Conservation (phyloP, 2,329 filamentous ascomycete species). For the Xylariales sp. region DNA sequence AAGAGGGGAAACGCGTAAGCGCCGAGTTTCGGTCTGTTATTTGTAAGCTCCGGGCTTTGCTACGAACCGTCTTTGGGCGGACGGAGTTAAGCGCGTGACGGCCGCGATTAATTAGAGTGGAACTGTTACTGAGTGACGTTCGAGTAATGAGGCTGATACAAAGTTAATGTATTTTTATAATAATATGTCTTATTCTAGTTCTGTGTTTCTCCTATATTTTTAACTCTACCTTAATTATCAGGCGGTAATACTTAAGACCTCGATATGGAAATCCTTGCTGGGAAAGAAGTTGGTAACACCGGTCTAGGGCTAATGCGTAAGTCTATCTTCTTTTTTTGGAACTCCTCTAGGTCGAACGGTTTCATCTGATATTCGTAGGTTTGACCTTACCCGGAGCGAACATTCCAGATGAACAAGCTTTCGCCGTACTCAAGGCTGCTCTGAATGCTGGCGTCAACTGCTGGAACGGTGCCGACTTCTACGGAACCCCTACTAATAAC, state of each 20-base stretch:
- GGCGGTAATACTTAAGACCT: not conserved
- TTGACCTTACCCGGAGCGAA: constrained; percentile 9
- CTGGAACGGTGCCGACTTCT: constrained; percentile 35
- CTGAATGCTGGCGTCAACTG: constrained; percentile 23
- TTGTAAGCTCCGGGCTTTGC: too few species aligned
- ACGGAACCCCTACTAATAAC: constrained; percentile 60
- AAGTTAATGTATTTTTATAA: too few species aligned
- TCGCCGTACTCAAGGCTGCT: constrained; percentile 27
- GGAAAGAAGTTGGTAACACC: constrained; percentile 15
- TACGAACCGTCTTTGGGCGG: too few species aligned
- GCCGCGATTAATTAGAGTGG: too few species aligned
- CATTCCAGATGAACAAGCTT: constrained; percentile 17
- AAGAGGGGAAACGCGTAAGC: too few species aligned
- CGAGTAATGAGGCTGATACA: too few species aligned
- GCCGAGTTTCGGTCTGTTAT: too few species aligned
- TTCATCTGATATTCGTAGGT: not conserved
- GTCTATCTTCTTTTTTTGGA: not conserved
- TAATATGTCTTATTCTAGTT: too few species aligned
- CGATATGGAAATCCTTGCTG: constrained; percentile 5
- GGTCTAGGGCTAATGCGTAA: constrained; percentile 15
- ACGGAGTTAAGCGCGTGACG: too few species aligned
- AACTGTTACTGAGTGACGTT: too few species aligned
- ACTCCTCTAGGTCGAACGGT: not conserved
- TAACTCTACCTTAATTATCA: not conserved
- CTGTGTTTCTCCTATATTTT: not conserved